Base-by-base conservation (phyloP, 768 basidiomycete species). In the Astraeus odoratus region DNA sequence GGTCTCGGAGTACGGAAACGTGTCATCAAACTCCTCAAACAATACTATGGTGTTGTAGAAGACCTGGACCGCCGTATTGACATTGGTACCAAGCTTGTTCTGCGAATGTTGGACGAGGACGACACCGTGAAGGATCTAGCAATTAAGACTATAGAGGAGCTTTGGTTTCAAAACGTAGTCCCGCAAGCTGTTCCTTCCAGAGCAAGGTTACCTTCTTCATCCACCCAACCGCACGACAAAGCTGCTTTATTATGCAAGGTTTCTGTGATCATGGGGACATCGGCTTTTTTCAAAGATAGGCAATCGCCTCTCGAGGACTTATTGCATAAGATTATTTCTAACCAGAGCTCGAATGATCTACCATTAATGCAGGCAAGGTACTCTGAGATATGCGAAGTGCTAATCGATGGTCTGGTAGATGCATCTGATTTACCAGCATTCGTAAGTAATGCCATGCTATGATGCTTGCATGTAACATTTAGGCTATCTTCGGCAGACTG, bases 101-200 rank as follows among this genome's bases (percentile, higher is more conserved):
- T 83, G 26, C 80, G 94, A 12, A 86, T 92, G 72, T 60, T 83
- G 33, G 96, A 99, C 54, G 92, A 96, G 58, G 96, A 99, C 58
- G 93, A 97, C 37, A 81, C 81, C 0, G 90, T 99, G 51, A 95
- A 89, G 71, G 95, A 97, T 42, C 75, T 97, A 13, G 91, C 95
- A 0, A 69, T 87, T 53, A 94, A 91, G 60, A 82, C 90, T 0
- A 66, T 97, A 29, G 91, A 94, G 53, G 94, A 97, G 51, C 67
- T 97, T 3, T 93, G 93, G 88, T 95, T 97, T 59, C 72, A 75
- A 34, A 66, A 63, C 18, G 23, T 53, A 7, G 36, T 56, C 3
- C 52, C 64, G 9, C 63, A 70, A 1, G 36, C 18, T 5, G 61
- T 67, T 7, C 53, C 67, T 33, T 45, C 65, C 49, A 81, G 75